A percentile compares a stretch with the other conserved stretches of the same genome.
Conservation (phyloP, 768 basidiomycete species). For the Pulveroboletus ravenelii region DNA sequence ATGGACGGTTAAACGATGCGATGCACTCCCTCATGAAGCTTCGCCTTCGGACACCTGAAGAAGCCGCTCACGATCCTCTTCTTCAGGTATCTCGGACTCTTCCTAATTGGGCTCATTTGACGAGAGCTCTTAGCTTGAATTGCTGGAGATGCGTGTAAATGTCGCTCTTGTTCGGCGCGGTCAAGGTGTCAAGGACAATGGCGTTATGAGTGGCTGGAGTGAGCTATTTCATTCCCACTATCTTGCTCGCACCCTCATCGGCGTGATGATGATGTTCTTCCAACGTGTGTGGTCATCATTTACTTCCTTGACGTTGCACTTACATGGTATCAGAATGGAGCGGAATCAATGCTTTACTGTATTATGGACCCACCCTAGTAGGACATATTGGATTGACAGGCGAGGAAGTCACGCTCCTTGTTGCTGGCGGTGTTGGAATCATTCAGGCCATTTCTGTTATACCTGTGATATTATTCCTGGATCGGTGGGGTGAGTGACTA, state of each 20-base stretch:
- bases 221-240: conserved; percentile 52
- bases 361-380: conserved; percentile 75
- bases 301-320: not conserved
- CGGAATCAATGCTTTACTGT: conserved; percentile 79
- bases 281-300: conserved; percentile 53
- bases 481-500: conserved; percentile 47
- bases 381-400: conserved; percentile 58
- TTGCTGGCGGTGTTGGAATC: conserved; percentile 74
- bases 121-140: conserved; percentile 48
- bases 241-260: conserved; percentile 60
- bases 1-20: conserved; percentile 57
- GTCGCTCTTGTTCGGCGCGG: conserved; percentile 45
- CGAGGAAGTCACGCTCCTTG: conserved; percentile 56
- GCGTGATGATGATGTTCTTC: conserved; percentile 74
- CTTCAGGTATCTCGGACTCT: conserved; percentile 36
- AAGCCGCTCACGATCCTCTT: conserved; percentile 46
- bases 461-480: conserved; percentile 69
- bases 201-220: conserved; percentile 42
- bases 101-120: not conserved
- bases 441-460: conserved; percentile 73
- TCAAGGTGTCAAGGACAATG: conserved; percentile 15
- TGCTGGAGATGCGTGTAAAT: conserved; percentile 74
- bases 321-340: conserved; percentile 60
- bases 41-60: conserved; percentile 43
- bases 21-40: conserved; percentile 47